Conservation (phyloP, 805 yeast genomes). For the Saturnispora serradocipensis region DNA sequence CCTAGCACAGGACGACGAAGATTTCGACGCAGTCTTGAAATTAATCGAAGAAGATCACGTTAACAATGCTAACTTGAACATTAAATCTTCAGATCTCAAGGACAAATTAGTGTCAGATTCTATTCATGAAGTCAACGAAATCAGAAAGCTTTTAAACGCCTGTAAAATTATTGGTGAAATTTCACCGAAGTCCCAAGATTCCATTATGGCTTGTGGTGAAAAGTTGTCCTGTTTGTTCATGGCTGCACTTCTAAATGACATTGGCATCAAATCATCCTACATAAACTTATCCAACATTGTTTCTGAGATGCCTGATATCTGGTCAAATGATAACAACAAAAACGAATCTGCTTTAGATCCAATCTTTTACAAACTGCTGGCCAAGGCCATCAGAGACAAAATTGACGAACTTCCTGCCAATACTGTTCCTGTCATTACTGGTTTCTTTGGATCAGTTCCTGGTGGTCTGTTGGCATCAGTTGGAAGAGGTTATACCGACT, state of each 20-base stretch:
- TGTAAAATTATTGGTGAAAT: conserved; percentile 89
- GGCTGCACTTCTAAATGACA: conserved; percentile 76
- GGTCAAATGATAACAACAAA: conserved; percentile 32
- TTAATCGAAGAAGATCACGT: conserved; percentile 72
- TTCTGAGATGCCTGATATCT: conserved; percentile 21
- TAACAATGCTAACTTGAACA: conserved; percentile 51
- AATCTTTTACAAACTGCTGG: conserved; percentile 48
- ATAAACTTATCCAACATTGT: conserved; percentile 71
- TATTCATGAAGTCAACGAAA: conserved; percentile 53
- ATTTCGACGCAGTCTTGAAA: conserved; percentile 47
- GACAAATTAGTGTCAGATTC: conserved; percentile 50
- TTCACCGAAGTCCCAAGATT: conserved; percentile 76
- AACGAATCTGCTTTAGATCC: conserved; percentile 35
- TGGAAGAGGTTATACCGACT: conserved; percentile 95
- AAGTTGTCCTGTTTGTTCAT: conserved; percentile 84
- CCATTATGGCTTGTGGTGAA: conserved; percentile 90
- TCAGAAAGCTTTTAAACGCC: conserved; percentile 68
- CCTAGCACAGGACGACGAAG: conserved; percentile 46
- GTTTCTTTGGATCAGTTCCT: conserved; percentile 92
- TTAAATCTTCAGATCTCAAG: conserved; percentile 39
- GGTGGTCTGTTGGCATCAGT: conserved; percentile 90
- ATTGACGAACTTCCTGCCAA: conserved; percentile 32
- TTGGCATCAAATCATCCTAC: conserved; percentile 68
- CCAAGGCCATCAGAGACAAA: conserved; percentile 42
- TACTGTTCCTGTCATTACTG: conserved; percentile 84